phyloP scores from a whole-genome alignment of 176 grass and related monocot genomes.

The Musa itinerans region DNA sequence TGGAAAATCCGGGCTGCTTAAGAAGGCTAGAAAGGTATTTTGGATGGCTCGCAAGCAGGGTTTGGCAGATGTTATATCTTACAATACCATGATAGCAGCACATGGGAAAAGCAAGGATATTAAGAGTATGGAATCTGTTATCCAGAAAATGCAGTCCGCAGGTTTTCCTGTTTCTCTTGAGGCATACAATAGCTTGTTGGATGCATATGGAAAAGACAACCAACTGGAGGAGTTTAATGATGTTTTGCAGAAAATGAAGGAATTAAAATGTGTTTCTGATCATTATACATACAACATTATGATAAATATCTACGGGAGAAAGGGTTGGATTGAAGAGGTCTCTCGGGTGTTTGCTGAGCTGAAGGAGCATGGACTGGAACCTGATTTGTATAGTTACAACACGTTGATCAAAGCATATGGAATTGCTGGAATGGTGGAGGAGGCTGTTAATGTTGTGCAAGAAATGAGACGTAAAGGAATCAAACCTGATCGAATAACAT shows the following conservation, averaged over 20 bases:
- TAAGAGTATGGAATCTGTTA: slow-evolving; percentile 45
- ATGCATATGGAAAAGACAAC: slow-evolving; percentile 83
- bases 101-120: slow-evolving; percentile 59
- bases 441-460: slow-evolving; percentile 59
- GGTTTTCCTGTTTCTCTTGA: slow-evolving; percentile 70
- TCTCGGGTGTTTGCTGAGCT: slow-evolving; percentile 59
- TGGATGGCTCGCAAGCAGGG: slow-evolving; percentile 59
- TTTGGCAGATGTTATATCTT: slow-evolving; percentile 61
- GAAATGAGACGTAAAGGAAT: slow-evolving; percentile 72
- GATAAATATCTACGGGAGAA: slow-evolving; percentile 87
- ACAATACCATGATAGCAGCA: slow-evolving; percentile 82
- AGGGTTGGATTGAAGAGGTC: slow-evolving; percentile 71
- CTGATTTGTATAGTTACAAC: slow-evolving; percentile 77
- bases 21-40: slow-evolving; percentile 62
- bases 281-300: slow-evolving; percentile 96
- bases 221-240: slow-evolving; percentile 55
- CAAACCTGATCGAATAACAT: slow-evolving; percentile 49
- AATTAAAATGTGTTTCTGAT: slow-evolving; percentile 50
- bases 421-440: slow-evolving; percentile 68
- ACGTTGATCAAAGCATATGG: slow-evolving; percentile 84
- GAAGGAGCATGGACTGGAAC: slow-evolving; percentile 47
- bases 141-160: slow-evolving; percentile 58
- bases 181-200: slow-evolving; percentile 73
- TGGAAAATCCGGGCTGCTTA: slow-evolving; percentile 67
- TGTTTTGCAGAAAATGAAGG: slow-evolving; percentile 81